These are phyloP conservation scores for Hyphodiscus sp. DNA, from an alignment of 2,329 filamentous ascomycete genomes.

Conservation along the genomic window DNA sequence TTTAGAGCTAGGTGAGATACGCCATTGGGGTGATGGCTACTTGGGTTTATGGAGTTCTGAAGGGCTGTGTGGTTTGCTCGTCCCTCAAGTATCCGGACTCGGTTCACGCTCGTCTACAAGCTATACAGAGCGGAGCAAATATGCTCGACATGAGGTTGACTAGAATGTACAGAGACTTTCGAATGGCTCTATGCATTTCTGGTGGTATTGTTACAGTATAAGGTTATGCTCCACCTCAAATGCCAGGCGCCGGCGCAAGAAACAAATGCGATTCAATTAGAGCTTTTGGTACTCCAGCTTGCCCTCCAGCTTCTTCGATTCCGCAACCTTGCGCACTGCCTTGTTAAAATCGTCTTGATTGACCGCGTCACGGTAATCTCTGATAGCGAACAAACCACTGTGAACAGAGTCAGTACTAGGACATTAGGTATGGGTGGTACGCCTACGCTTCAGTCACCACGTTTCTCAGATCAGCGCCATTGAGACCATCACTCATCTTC, in stretches of 20 bases:
- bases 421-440: neutral
- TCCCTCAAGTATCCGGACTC: too few relatives aligned
- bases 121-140: too few relatives aligned
- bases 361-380: slow-evolving; percentile 92
- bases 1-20: too few relatives aligned
- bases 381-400: slow-evolving; percentile 94
- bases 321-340: slow-evolving; percentile 93
- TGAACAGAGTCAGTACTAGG: slow-evolving; percentile 23
- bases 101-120: too few relatives aligned
- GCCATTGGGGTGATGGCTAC: too few relatives aligned
- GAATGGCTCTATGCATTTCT: slow-evolving; percentile 7
- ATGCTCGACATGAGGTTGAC: too few relatives aligned
- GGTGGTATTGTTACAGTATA: slow-evolving; percentile 27
- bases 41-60: too few relatives aligned
- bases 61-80: too few relatives aligned
- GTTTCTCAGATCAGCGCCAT: slow-evolving; percentile 94
- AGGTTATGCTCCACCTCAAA: slow-evolving; percentile 19
- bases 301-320: slow-evolving; percentile 96
- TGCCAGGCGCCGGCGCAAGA: slow-evolving; percentile 23
- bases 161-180: too few relatives aligned
- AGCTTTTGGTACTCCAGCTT: slow-evolving; percentile 97
- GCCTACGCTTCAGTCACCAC: slow-evolving; percentile 97
- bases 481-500: slow-evolving; percentile 98
- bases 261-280: slow-evolving; percentile 38
- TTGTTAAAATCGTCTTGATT: slow-evolving; percentile 99